These are phyloP conservation scores for Pestalotiopsis sp. DNA, from an alignment of 2,329 filamentous ascomycete species.

Conservation along the genomic window DNA sequence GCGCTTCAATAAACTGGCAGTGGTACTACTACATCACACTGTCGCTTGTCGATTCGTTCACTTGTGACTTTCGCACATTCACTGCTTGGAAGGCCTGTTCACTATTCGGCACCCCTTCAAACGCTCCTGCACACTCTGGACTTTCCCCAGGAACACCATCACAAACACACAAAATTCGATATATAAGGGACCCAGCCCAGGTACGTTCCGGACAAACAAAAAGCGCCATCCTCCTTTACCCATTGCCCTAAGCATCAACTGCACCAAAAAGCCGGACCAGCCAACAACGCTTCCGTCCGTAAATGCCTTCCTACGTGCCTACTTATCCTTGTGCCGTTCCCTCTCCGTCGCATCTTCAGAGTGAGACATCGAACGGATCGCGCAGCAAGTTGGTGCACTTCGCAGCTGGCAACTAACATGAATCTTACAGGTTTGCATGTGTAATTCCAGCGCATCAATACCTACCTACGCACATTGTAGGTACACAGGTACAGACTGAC, in stretches of 20 bases:
- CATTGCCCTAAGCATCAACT: not conserved
- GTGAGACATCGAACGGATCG: not conserved
- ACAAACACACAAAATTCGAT: not conserved
- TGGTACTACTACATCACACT: not conserved
- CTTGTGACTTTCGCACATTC: not conserved
- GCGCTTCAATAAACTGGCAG: not conserved
- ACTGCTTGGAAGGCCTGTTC: not conserved
- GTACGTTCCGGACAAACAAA: not conserved
- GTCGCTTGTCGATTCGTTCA: not conserved
- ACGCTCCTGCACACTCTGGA: not conserved
- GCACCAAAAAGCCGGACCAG: not conserved
- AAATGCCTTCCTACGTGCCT: not conserved
- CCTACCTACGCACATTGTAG: not conserved
- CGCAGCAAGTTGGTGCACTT: not conserved
- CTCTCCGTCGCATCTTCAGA: not conserved
- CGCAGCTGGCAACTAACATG: not conserved
- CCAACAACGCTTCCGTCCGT: not conserved
- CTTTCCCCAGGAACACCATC: not conserved
- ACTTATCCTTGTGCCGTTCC: not conserved
- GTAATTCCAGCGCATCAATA: not conserved
- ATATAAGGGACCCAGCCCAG: not conserved
- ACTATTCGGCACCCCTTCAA: not conserved
- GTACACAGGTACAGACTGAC: not conserved
- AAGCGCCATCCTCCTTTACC: not conserved
- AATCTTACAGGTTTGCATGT: not conserved